Base-by-base conservation (phyloP, 148 eudicot genomes). In the Heliosperma pusillum region DNA sequence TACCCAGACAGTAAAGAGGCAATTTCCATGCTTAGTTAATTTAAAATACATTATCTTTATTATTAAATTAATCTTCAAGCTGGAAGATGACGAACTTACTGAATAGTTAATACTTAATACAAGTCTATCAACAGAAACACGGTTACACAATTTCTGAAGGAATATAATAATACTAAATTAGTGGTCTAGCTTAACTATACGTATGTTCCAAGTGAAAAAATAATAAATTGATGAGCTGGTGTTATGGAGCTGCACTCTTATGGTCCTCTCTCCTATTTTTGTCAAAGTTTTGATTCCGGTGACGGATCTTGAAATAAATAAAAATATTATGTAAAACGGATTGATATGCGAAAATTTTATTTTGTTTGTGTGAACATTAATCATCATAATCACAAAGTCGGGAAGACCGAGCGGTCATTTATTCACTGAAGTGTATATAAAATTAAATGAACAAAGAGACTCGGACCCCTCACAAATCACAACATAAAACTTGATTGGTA, bases 1-100 rank as follows among this genome's bases (percentile, higher is more conserved):
- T 73, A 72, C 73, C 66, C 72, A 73, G 81, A 78, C 81, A 78
- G n/a, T 19, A 27, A 72, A 71, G 59, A 73, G 73, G 72, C 81
- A 78, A 66, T 61, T 26, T 33, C 55, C 42, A 55, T 52, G 15
- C 57, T 52, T 36, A 15, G 20, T 20, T 27, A 44, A 60, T 36
- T 65, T 33, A 63, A 20, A 6, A 68, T 7, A 24, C 10, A 24
- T 36, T 10, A 58, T 21, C 16, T 7, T 6, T 10, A 36, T 25
- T 53, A 68, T 16, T 58, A 20, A 58, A 58, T 58, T 58, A 58
- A 7, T 21, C 13, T 20, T 22, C 3, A 21, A 59, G 13, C 13
- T 59, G 64, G 27, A 50, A 3, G 19, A 16, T 50, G 55, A 50
- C 55, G 55, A 50, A 50, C 55, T 50, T 50, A 50, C 55, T 50